phyloP scores from a whole-genome alignment of 169 alveolate species.

The Perkinsus marinus region DNA sequence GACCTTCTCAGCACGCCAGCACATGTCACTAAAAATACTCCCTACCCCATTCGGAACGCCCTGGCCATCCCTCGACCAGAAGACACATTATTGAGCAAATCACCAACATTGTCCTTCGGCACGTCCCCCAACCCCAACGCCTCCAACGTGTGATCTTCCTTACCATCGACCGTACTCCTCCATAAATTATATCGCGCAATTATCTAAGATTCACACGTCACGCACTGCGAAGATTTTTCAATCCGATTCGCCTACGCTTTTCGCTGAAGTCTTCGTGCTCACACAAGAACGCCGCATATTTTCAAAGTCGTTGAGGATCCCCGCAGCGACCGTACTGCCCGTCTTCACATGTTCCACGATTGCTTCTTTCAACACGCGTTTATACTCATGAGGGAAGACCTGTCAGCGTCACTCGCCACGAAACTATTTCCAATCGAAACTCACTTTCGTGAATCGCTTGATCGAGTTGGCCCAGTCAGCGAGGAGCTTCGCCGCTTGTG shows the following conservation, averaged over 20 bases:
- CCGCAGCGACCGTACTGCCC: slow-evolving; percentile 35
- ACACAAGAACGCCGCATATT: background rate
- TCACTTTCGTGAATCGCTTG: background rate
- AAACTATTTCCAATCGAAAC: too few species aligned
- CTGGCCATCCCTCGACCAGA: background rate
- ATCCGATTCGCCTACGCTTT: too few species aligned
- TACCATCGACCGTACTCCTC: background rate
- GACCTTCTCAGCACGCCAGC: background rate
- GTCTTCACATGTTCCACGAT: slow-evolving; percentile 35
- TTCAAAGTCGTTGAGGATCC: slow-evolving; percentile 28
- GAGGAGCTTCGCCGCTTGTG: background rate
- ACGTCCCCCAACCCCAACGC: background rate
- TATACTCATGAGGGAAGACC: slow-evolving; percentile 34
- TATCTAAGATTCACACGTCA: too few species aligned
- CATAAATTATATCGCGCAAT: background rate
- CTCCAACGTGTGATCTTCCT: background rate
- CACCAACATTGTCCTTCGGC: background rate
- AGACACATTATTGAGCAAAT: background rate
- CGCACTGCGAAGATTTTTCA: too few species aligned
- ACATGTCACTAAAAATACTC: background rate
- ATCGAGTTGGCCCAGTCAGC: background rate
- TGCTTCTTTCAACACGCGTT: slow-evolving; percentile 36
- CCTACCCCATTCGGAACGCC: background rate
- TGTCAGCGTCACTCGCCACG: background rate
- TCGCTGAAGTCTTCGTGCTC: slow-evolving; percentile 15